Evolutionary conservation across 495 filamentous ascomycete species (phyloP).

Genomic region (Xylaria intraflava): DNA sequence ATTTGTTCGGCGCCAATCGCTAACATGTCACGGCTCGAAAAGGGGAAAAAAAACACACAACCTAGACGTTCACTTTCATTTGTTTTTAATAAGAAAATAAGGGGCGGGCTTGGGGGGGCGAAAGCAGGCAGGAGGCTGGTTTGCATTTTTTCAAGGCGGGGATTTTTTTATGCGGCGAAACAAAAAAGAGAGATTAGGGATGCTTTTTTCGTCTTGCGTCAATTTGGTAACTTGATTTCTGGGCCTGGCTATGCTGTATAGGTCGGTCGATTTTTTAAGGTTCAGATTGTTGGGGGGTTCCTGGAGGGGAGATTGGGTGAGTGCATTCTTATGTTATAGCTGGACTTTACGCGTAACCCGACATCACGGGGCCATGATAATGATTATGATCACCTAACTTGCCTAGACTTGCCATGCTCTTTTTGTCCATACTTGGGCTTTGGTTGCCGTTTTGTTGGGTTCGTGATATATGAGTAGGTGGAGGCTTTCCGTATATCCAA

Average conservation of each 20-base stretch:
- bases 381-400: neutral
- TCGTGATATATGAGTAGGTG: neutral
- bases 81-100: neutral
- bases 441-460: neutral
- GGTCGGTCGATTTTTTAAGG: no score
- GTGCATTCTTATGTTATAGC: neutral
- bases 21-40: neutral
- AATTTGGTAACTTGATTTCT: neutral
- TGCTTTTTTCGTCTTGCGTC: neutral
- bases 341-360: neutral
- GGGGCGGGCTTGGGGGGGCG: no score
- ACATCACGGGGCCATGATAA: neutral
- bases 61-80: neutral
- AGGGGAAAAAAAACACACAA: neutral
- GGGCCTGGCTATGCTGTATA: no score
- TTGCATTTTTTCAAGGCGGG: neutral
- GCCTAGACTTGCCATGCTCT: no score
- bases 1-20: conserved; percentile 19
- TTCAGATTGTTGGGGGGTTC: neutral
- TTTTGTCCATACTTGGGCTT: no score
- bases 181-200: neutral
- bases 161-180: no score
- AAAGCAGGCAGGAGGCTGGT: neutral
- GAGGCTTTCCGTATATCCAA: no score
- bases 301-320: neutral